Evolutionary conservation across 2,329 filamentous ascomycete species (phyloP), one percentile per base, ranked within the genome.

Genomic region (Trichothecium roseum): DNA sequence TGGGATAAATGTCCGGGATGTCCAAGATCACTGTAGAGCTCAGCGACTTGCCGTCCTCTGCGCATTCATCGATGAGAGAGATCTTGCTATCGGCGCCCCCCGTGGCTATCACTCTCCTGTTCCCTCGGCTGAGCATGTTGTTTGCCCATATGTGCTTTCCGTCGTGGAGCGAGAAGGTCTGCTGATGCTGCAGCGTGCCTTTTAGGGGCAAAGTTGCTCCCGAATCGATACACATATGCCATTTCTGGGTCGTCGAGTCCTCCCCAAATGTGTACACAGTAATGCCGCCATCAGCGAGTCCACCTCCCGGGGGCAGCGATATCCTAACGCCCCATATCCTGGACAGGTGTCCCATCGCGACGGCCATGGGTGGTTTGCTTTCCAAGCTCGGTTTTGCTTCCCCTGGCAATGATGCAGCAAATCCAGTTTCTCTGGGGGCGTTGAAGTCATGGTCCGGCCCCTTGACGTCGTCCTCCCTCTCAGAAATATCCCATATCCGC

Each of bases 111-210:
- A 68, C 42, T 1, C 64, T 54, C 12, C 54, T 45, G 1, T 52
- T 46, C 2, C 50, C 45, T 40, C 44, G 40, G 18, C 38, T 38
- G 3, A 55, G 45, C 7, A 69, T 40, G 10, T 73, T 74, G 27
- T 78, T 68, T 0, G 87, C 79, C 88, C 89, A 96, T 6, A 96
- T 78, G 51, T 95, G 87, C 56, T 95, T 98, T 6, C 91, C 91
- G 24, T 66, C 69, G 52, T 96, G 88, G 40, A 77, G 72, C 3
- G 72, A 66, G 34, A 75, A 71, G 7, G 69, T 74, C 2, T 67
- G 62, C 2, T 67, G 51, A 34, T 82, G 70, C 10, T 56, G 55
- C 30, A 86, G 53, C 5, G 45, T 56, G 1, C 44, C 46, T 3
- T 32, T 34, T 34, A 43, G 6, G 37, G 20, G 18, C n/a, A 8